Evolutionary conservation across 2,329 filamentous ascomycete species (phyloP).

Genomic region (Arthrobotrys sinensis): DNA sequence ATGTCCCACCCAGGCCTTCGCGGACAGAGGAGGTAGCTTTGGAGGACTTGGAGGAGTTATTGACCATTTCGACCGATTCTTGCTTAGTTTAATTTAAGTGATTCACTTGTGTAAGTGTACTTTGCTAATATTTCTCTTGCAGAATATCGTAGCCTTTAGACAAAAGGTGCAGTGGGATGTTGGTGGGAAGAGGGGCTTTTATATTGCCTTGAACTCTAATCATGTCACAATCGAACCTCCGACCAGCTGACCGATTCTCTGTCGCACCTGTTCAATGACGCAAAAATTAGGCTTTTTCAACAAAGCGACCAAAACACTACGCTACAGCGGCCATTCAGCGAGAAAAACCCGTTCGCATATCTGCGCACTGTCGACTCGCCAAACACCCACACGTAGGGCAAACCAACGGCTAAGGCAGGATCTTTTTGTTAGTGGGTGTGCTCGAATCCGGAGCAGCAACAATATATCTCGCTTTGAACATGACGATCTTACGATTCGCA

Average conservation of each 20-base stretch:
- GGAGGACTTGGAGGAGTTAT: conserved; percentile 23
- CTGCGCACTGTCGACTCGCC: conserved; percentile 1
- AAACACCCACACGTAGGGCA: neutral
- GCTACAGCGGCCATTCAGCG: conserved; percentile 11
- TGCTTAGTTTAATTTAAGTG: neutral
- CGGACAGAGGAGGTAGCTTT: conserved; percentile 6
- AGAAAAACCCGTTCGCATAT: conserved; percentile 3
- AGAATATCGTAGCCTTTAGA: no score
- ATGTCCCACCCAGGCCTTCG: neutral
- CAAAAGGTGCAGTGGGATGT: no score
- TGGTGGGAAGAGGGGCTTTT: conserved; percentile 1
- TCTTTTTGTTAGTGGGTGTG: neutral
- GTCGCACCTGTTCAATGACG: conserved; percentile 14
- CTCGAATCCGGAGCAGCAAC: neutral
- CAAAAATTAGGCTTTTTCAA: conserved; percentile 9
- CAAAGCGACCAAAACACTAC: no score
- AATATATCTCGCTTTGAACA: neutral
- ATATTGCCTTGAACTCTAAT: conserved; percentile 8
- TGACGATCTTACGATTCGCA: conserved; percentile 10
- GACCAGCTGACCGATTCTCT: neutral
- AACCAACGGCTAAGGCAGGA: neutral
- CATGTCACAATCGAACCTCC: neutral
- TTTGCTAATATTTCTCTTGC: no score
- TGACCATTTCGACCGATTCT: conserved; percentile 26
- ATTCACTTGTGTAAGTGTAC: no score